A percentile compares a stretch with the other conserved stretches of the same genome.
phyloP scores from a whole-genome alignment of 305 asterid species.

The Euphrasia arctica region DNA sequence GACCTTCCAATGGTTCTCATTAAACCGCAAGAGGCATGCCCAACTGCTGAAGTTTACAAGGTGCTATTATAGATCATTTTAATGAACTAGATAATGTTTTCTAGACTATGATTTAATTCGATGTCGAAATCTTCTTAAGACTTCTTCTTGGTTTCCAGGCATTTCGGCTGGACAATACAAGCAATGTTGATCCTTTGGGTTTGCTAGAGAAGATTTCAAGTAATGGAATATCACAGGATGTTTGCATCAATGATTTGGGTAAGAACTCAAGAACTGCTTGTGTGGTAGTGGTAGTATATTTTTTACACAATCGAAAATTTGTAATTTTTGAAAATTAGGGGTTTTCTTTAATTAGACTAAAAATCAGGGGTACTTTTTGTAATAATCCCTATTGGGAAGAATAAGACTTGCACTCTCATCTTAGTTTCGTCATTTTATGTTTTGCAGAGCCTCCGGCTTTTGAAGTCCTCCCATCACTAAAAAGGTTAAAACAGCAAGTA shows the following conservation, averaged over 20 bases:
- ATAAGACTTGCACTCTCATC: neutral
- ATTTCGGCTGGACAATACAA: slow-evolving; percentile 58
- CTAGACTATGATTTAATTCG: slow-evolving; percentile 5
- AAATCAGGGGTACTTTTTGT: too few relatives aligned
- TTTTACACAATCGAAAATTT: neutral
- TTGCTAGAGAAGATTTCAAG: slow-evolving; percentile 73
- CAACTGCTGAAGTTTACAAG: slow-evolving; percentile 99
- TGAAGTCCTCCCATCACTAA: slow-evolving; percentile 82
- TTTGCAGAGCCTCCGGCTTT: slow-evolving; percentile 76
- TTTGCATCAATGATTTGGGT: slow-evolving; percentile 80
- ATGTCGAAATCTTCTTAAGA: slow-evolving; percentile 19
- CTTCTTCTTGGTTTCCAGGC: slow-evolving; percentile 47
- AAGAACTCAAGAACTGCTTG: slow-evolving; percentile 28
- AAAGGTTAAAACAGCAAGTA: slow-evolving; percentile 70
- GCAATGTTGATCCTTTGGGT: slow-evolving; percentile 70
- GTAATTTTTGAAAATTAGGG: neutral
- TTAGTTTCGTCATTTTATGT: slow-evolving; percentile 17
- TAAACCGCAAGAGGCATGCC: slow-evolving; percentile 89
- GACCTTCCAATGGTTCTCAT: slow-evolving; percentile 90
- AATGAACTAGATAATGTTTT: slow-evolving; percentile 14
- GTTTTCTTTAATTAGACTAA: neutral
- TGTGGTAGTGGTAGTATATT: slow-evolving; percentile 5
- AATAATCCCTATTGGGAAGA: too few relatives aligned
- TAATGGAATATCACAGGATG: slow-evolving; percentile 77
- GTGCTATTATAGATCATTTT: slow-evolving; percentile 30